A percentile compares a stretch with the other conserved stretches of the same genome.
phyloP scores from a whole-genome alignment of 352 stramenopile genomes.

The Globisporangium sylvaticum region DNA sequence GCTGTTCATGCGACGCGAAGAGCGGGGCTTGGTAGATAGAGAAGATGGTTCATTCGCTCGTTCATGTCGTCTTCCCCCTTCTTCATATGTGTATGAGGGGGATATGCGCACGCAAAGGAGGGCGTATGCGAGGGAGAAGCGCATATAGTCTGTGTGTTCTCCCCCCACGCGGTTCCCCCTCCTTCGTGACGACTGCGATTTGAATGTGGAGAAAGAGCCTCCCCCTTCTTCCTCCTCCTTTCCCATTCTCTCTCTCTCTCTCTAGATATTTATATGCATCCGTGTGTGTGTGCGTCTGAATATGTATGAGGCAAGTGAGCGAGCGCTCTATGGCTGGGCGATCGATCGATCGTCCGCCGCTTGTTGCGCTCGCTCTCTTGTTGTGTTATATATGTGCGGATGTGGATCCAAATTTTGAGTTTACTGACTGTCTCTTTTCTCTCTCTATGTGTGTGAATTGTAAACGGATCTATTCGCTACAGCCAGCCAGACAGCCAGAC shows the following conservation, averaged over 20 bases:
- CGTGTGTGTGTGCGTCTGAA: not conserved
- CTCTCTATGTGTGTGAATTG: not conserved
- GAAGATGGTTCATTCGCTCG: no score
- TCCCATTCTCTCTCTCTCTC: not conserved
- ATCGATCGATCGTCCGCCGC: not conserved
- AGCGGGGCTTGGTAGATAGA: no score
- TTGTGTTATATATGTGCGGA: not conserved
- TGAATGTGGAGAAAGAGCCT: not conserved
- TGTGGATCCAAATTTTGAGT: not conserved
- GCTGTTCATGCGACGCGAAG: no score
- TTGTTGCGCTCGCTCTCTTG: not conserved
- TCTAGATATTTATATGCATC: not conserved
- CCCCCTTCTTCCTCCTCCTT: not conserved
- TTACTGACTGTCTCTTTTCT: not conserved
- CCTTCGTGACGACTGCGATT: not conserved
- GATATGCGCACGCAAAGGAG: no score
- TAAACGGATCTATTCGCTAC: not conserved
- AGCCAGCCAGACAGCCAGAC: not conserved
- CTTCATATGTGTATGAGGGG: no score
- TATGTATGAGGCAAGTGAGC: no score
- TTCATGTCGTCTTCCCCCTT: no score
- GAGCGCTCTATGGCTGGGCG: not conserved
- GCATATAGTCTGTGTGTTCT: not conserved
- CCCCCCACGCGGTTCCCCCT: not conserved
- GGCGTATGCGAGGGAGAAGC: no score